These are phyloP conservation scores for Diaporthe citriasiana DNA, from an alignment of 2,329 filamentous ascomycete genomes.

Conservation along the genomic window DNA sequence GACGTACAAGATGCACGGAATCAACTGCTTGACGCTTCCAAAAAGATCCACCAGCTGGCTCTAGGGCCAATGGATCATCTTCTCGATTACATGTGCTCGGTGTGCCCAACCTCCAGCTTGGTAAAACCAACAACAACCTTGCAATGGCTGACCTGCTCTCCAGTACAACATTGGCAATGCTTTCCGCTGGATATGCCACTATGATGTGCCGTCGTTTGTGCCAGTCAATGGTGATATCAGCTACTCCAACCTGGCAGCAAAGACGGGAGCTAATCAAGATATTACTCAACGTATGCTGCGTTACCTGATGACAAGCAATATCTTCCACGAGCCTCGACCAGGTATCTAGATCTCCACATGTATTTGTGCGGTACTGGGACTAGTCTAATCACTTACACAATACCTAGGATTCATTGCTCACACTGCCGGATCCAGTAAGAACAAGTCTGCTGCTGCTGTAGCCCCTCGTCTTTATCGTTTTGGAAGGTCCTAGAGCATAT, in stretches of 20 bases:
- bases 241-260: slow-evolving; percentile 13
- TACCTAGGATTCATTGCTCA: slow-evolving; percentile 14
- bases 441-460: neutral
- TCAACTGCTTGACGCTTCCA: slow-evolving; percentile 20
- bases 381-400: neutral
- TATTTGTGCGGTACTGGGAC: neutral
- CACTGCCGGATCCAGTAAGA: slow-evolving; percentile 6
- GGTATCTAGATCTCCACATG: neutral
- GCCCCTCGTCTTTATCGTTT: neutral
- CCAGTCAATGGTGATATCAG: slow-evolving; percentile 2
- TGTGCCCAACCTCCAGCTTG: neutral
- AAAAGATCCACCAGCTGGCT: slow-evolving; percentile 9
- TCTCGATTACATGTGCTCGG: slow-evolving; percentile 8
- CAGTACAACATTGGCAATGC: slow-evolving; percentile 11
- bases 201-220: slow-evolving; percentile 12
- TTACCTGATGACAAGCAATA: slow-evolving; percentile 18
- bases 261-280: slow-evolving; percentile 3
- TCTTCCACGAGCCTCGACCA: slow-evolving; percentile 15
- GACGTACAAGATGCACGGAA: neutral
- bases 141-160: neutral
- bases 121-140: neutral
- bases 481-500: neutral
- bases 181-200: slow-evolving; percentile 2
- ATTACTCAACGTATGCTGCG: slow-evolving; percentile 24
- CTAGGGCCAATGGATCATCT: slow-evolving; percentile 11